Conservation (phyloP, 306 rosid genomes). For the Quercus bicolor region DNA sequence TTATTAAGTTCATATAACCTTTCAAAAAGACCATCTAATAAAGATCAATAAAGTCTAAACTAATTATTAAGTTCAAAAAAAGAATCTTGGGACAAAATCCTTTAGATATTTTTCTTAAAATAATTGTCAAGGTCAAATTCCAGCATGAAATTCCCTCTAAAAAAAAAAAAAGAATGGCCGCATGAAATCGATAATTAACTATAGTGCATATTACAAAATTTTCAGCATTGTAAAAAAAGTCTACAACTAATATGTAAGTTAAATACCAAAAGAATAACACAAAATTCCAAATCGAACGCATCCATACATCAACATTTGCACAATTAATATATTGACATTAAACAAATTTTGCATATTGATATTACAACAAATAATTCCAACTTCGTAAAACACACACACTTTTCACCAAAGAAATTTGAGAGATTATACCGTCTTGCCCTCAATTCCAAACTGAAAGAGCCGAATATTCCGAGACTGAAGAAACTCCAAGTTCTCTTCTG, state of each 20-base stretch:
- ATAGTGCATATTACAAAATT: too few relatives aligned
- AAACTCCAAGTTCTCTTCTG: slow-evolving; percentile 76
- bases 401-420: neutral
- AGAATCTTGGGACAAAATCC: neutral
- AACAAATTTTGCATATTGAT: neutral
- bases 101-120: neutral
- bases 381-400: neutral
- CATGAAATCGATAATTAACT: too few relatives aligned
- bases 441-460: slow-evolving; percentile 84
- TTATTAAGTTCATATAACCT: neutral
- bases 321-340: neutral
- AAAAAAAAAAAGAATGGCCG: too few relatives aligned
- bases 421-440: slow-evolving; percentile 75
- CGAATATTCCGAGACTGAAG: slow-evolving; percentile 58
- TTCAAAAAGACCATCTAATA: neutral
- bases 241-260: neutral
- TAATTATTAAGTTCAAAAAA: neutral
- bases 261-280: neutral
- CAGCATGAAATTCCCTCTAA: neutral
- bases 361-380: neutral
- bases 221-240: neutral
- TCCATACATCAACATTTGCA: neutral
- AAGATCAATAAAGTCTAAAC: neutral
- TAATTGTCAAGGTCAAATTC: neutral
- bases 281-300: neutral